Conservation (phyloP, 345 rosid genomes). For the Gossypium stocksii region DNA sequence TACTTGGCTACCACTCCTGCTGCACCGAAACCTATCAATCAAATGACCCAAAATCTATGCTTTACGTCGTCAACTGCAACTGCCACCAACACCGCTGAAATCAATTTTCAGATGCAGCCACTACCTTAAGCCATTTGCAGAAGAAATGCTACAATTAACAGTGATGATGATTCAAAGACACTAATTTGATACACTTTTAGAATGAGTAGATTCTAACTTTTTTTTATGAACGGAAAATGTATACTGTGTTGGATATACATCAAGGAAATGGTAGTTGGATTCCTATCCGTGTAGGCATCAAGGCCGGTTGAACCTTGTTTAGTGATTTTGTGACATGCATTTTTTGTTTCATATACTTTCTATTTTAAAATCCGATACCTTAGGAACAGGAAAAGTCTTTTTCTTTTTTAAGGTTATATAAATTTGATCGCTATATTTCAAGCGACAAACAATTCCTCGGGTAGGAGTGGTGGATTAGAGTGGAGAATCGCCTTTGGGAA, state of each 20-base stretch:
- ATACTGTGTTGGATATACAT: background rate
- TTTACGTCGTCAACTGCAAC: constrained; percentile 32
- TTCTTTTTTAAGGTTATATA: too few species aligned
- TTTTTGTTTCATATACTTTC: background rate
- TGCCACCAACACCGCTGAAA: constrained; percentile 27
- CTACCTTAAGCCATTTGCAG: constrained; percentile 33
- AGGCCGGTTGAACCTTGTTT: background rate
- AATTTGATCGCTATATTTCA: too few species aligned
- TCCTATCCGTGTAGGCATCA: background rate
- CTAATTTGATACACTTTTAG: background rate
- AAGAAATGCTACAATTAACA: background rate
- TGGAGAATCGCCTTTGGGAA: too few species aligned
- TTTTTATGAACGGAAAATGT: background rate
- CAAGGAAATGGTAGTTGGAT: background rate
- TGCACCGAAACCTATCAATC: constrained; percentile 45
- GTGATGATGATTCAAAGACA: background rate
- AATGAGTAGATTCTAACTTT: background rate
- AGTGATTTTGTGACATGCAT: background rate
- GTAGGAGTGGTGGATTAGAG: too few species aligned
- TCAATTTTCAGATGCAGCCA: constrained; percentile 32
- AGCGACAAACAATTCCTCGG: too few species aligned
- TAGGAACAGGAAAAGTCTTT: too few species aligned
- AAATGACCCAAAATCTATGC: constrained; percentile 34
- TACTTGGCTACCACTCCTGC: constrained; percentile 50
- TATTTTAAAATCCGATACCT: too few species aligned